Conservation (phyloP, 352 stramenopile species). For the Hyaloperonospora brassicae region DNA sequence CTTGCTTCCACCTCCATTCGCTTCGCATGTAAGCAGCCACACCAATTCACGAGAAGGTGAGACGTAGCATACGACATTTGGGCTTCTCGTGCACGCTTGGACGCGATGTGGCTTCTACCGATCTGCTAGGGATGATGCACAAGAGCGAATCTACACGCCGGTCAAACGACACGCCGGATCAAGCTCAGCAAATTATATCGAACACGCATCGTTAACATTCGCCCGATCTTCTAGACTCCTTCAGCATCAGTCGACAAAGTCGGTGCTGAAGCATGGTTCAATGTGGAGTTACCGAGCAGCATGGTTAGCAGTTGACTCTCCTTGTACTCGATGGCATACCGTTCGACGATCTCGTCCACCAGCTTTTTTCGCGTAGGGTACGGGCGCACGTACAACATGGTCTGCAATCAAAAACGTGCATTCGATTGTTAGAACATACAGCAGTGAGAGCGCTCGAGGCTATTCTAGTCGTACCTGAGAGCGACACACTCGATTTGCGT, state of each 20-base stretch:
- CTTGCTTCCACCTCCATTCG: too few relatives aligned
- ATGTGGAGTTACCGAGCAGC: slow-evolving; percentile 48
- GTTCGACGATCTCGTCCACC: slow-evolving; percentile 83
- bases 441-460: background rate
- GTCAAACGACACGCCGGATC: too few relatives aligned
- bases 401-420: slow-evolving; percentile 26
- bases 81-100: too few relatives aligned
- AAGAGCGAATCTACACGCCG: too few relatives aligned
- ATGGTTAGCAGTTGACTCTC: slow-evolving; percentile 76
- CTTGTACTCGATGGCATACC: slow-evolving; percentile 80
- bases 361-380: slow-evolving; percentile 85
- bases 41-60: too few relatives aligned
- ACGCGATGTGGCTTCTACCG: too few relatives aligned
- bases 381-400: slow-evolving; percentile 72
- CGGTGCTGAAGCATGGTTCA: slow-evolving; percentile 12
- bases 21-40: too few relatives aligned
- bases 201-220: slow-evolving; percentile 3
- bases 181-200: too few relatives aligned
- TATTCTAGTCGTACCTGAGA: slow-evolving; percentile 41
- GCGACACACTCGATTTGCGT: slow-evolving; percentile 80
- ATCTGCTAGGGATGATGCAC: too few relatives aligned
- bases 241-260: slow-evolving; percentile 13
- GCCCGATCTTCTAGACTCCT: slow-evolving; percentile 10
- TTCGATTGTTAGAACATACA: background rate
- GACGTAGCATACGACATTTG: too few relatives aligned